Conservation (phyloP, 129 eudicot genomes). For the Flaveria ramosissima region DNA sequence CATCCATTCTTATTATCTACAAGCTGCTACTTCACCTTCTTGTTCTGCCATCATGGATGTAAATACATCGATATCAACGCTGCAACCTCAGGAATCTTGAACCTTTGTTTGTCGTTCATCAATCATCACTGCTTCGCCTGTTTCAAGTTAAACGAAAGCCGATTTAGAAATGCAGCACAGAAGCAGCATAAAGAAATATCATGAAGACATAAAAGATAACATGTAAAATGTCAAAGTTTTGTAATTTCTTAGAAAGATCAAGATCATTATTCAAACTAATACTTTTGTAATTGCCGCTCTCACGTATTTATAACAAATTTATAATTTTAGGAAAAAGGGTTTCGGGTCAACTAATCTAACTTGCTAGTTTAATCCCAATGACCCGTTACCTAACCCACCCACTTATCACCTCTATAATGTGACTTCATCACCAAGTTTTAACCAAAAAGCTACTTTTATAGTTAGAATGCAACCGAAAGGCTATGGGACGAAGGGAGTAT, state of each 20-base stretch:
- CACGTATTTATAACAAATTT: neutral
- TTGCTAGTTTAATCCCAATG: neutral
- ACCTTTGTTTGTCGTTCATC: conserved; percentile 22
- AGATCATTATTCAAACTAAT: neutral
- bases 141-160: conserved; percentile 24
- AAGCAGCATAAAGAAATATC: neutral
- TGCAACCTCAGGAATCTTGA: conserved; percentile 9
- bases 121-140: conserved; percentile 38
- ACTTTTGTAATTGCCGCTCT: neutral
- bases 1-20: conserved; percentile 44
- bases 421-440: neutral
- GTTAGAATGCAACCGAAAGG: neutral
- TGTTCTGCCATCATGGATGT: conserved; percentile 29
- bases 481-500: neutral
- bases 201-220: neutral
- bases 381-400: neutral
- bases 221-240: neutral
- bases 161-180: neutral
- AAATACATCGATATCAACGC: conserved; percentile 23
- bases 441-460: neutral
- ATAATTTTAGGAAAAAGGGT: neutral
- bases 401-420: neutral
- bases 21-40: conserved; percentile 24
- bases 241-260: neutral
- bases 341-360: neutral